Conservation (phyloP, 257 asterid species). For the Primulina tabacum region DNA sequence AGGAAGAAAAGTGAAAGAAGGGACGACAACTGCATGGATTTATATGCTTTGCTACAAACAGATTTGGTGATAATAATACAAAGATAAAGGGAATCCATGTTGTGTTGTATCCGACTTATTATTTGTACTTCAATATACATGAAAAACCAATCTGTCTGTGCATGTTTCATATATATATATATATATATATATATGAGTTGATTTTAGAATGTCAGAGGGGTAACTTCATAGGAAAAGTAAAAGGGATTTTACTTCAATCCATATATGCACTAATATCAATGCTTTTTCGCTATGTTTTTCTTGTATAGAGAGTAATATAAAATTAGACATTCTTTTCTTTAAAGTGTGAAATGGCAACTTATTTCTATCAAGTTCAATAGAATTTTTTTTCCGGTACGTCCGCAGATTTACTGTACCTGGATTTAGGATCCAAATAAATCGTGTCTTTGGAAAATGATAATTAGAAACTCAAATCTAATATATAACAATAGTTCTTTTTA, state of each 20-base stretch:
- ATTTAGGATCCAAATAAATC: background rate
- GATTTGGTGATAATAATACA: conserved; percentile 38
- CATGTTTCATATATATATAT: conserved; percentile 12
- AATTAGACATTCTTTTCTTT: too few relatives aligned
- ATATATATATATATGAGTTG: conserved; percentile 19
- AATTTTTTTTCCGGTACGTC: too few relatives aligned
- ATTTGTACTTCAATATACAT: conserved; percentile 24
- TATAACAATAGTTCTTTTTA: background rate
- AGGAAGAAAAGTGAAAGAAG: conserved; percentile 39
- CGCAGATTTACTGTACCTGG: too few relatives aligned
- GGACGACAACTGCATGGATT: conserved; percentile 57
- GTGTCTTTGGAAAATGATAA: background rate
- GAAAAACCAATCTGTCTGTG: conserved; percentile 27
- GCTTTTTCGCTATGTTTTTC: too few relatives aligned
- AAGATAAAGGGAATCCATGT: conserved; percentile 79
- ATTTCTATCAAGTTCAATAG: too few relatives aligned
- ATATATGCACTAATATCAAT: too few relatives aligned
- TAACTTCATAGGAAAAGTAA: background rate
- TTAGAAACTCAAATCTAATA: background rate
- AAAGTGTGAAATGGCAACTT: too few relatives aligned
- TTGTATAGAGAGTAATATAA: too few relatives aligned
- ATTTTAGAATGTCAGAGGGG: background rate
- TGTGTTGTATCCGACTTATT: conserved; percentile 60
- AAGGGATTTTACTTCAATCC: too few relatives aligned
- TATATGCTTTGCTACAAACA: conserved; percentile 27